These are phyloP conservation scores for Asterophora parasitica DNA, from an alignment of 768 basidiomycete species.

Conservation along the genomic window DNA sequence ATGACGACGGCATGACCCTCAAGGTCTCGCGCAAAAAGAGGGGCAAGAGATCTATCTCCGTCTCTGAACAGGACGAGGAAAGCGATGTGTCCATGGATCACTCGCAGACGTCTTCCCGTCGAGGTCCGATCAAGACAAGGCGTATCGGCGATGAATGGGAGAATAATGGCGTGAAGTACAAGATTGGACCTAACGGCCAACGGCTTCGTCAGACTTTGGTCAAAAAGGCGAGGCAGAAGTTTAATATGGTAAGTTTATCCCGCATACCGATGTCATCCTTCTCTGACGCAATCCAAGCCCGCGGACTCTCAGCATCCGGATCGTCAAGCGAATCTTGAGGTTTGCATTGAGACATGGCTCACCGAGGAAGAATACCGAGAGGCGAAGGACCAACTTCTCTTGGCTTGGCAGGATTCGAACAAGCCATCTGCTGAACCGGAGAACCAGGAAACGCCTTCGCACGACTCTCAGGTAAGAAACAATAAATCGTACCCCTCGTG, in stretches of 20 bases:
- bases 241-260: constrained; percentile 59
- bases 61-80: constrained; percentile 28
- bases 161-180: constrained; percentile 62
- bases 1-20: constrained; percentile 24
- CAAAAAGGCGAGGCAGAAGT: constrained; percentile 65
- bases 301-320: constrained; percentile 77
- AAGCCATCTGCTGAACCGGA: constrained; percentile 39
- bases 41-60: constrained; percentile 38
- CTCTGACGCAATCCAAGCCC: constrained; percentile 41
- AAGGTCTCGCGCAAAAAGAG: constrained; percentile 45
- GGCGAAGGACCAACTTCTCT: constrained; percentile 53
- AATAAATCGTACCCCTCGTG: constrained; percentile 4
- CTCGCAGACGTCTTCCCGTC: constrained; percentile 42
- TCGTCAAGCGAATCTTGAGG: constrained; percentile 58
- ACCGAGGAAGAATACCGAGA: constrained; percentile 67
- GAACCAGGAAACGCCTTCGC: constrained; percentile 22
- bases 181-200: constrained; percentile 66
- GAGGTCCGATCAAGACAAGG: constrained; percentile 42
- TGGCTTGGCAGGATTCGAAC: constrained; percentile 68
- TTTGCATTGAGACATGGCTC: constrained; percentile 77
- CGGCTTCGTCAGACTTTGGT: constrained; percentile 66
- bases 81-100: constrained; percentile 48
- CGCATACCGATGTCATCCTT: not conserved
- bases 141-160: constrained; percentile 77
- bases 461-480: constrained; percentile 32